Evolutionary conservation across 1,284 basidiomycete genomes (phyloP), one percentile per base, ranked within the genome.

Genomic region (Ceratobasidium sp.): DNA sequence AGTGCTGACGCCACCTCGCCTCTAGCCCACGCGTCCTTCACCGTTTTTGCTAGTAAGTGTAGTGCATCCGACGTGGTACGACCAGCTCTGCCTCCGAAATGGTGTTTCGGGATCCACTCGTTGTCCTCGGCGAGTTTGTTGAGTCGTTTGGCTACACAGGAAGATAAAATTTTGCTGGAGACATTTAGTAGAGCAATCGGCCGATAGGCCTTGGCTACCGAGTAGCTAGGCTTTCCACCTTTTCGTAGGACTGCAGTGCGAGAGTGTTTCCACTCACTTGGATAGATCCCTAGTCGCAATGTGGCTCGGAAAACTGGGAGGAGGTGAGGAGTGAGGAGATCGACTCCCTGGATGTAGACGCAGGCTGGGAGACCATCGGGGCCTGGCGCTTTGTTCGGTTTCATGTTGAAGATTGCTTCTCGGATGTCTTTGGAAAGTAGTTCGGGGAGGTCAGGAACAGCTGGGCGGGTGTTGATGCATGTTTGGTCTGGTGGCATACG

Each of bases 321-420:
- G 41, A 28, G 41, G 82, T 77, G 1, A 77, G 77, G 77, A 0
- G 78, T 54, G 0, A 85, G 76, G 0, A 78, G 18, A 16, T 80
- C 77, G 0, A 57, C 49, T 38, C 75, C 78, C 1, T 80, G 38
- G 13, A 70, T 79, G 62, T 81, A 77, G 0, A 84, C 80, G 9
- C 78, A 75, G 67, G 84, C 85, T 0, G 82, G 79, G 7, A 82
- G 78, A 0, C 78, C 78, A 49, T 82, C 81, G 0, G 80, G 80
- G 0, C 82, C 80, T 0, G 81, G 78, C 0, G 81, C 84, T 58
- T 85, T 85, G 72, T 55, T 58, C 3, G 76, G 75, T 46, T 64
- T 66, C 2, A 77, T 41, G 3, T 44, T 28, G n/a, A 32, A n/a
- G n/a, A 75, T 66, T 0, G 63, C 59, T 26, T 58, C 14, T 14